A percentile compares a stretch with the other conserved stretches of the same genome.
phyloP scores from a whole-genome alignment of 2,329 filamentous ascomycete species.

The Penicillium oxalicum region DNA sequence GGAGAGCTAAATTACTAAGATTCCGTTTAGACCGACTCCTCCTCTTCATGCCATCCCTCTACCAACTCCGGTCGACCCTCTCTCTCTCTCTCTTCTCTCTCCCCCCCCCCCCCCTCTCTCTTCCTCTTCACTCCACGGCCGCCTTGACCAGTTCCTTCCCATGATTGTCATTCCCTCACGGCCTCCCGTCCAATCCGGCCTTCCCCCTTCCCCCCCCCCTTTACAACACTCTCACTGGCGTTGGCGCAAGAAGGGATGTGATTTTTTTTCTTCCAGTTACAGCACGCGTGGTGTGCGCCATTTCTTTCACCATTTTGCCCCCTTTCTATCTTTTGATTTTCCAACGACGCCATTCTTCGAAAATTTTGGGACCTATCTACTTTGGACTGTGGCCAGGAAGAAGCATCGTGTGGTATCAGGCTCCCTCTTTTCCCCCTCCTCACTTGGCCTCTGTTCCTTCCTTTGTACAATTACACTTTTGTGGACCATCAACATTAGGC shows the following conservation, averaged over 20 bases:
- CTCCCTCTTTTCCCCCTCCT: conserved; percentile 1
- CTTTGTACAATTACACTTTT: conserved; percentile 1
- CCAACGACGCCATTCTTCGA: too few relatives aligned
- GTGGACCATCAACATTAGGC: not conserved
- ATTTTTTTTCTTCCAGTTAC: conserved; percentile 5
- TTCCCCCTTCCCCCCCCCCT: not conserved
- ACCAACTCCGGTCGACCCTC: not conserved
- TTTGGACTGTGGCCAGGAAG: too few relatives aligned
- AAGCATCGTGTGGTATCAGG: too few relatives aligned
- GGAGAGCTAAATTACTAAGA: conserved; percentile 83
- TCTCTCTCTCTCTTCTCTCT: not conserved
- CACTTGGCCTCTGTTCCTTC: not conserved
- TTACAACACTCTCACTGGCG: not conserved
- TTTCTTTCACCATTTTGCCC: not conserved
- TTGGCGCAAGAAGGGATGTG: conserved; percentile 12
- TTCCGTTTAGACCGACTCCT: not conserved
- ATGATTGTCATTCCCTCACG: not conserved
- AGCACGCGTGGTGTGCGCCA: not conserved
- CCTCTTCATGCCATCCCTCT: not conserved
- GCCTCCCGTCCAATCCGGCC: not conserved
- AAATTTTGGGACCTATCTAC: too few relatives aligned
- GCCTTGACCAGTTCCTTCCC: not conserved
- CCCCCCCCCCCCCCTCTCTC: not conserved
- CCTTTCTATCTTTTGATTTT: too few relatives aligned
- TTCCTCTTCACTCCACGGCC: not conserved